phyloP scores from a whole-genome alignment of 495 filamentous ascomycete genomes.

The Poronia punctata region DNA sequence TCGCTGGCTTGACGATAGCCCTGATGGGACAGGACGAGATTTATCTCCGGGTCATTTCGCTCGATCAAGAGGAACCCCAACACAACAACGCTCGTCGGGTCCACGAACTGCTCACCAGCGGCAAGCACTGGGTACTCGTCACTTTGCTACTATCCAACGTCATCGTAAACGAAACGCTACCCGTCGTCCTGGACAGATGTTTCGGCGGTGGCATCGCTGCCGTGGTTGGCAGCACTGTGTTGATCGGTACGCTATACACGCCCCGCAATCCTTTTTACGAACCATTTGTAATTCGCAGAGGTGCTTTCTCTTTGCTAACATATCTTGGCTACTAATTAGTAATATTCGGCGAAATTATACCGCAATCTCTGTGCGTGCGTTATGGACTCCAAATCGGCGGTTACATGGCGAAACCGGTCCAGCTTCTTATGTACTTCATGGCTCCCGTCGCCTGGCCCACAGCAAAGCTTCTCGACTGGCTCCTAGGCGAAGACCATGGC shows the following conservation, averaged over 20 bases:
- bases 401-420: slow-evolving; percentile 83
- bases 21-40: slow-evolving; percentile 90
- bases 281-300: neutral
- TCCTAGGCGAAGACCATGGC: slow-evolving; percentile 87
- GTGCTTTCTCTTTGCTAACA: neutral
- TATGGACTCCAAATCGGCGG: slow-evolving; percentile 96
- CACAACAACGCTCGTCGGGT: slow-evolving; percentile 77
- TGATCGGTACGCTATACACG: slow-evolving; percentile 67
- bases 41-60: slow-evolving; percentile 94
- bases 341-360: slow-evolving; percentile 94
- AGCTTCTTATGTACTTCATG: slow-evolving; percentile 86
- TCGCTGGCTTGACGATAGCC: slow-evolving; percentile 93
- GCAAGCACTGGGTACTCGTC: slow-evolving; percentile 99
- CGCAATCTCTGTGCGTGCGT: slow-evolving; percentile 92
- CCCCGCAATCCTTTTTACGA: slow-evolving; percentile 1
- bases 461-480: slow-evolving; percentile 79
- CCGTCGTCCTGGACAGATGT: slow-evolving; percentile 88
- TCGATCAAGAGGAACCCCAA: slow-evolving; percentile 57
- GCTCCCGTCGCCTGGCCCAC: slow-evolving; percentile 82
- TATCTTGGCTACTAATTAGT: slow-evolving; percentile 43
- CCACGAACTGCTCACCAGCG: slow-evolving; percentile 69
- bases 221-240: slow-evolving; percentile 80
- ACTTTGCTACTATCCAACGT: slow-evolving; percentile 92
- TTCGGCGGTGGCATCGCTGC: slow-evolving; percentile 93
- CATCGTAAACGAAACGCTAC: slow-evolving; percentile 95